A percentile compares a stretch with the other conserved stretches of the same genome.
Evolutionary conservation across 2,329 filamentous ascomycete species (phyloP).

Genomic region (Gnomoniopsis sp.): DNA sequence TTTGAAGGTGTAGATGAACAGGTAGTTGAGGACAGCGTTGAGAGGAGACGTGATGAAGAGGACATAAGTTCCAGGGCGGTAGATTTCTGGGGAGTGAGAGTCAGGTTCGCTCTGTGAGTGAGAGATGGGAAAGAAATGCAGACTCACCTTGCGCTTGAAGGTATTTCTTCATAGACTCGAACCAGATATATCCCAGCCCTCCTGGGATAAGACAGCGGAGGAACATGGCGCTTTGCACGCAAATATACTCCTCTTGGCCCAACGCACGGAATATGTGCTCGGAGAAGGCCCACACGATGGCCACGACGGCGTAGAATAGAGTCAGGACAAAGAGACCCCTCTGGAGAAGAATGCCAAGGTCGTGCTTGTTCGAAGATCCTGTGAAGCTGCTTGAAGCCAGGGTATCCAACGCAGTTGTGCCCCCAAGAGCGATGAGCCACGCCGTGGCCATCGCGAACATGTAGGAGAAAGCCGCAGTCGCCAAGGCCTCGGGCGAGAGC

Average conservation of each 20-base stretch:
- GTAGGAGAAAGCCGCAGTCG: constrained; percentile 81
- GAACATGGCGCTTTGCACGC: constrained; percentile 69
- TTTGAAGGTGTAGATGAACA: constrained; percentile 70
- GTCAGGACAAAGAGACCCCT: constrained; percentile 70
- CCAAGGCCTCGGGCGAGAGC: constrained; percentile 73
- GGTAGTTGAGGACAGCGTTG: constrained; percentile 75
- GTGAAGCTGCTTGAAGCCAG: constrained; percentile 81
- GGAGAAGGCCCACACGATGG: constrained; percentile 70
- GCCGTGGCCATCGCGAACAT: constrained; percentile 92
- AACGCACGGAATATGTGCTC: constrained; percentile 70
- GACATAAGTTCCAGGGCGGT: constrained; percentile 78
- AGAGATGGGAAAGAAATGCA: constrained; percentile 40
- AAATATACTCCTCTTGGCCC: constrained; percentile 76
- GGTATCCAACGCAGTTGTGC: constrained; percentile 83
- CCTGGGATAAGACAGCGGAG: constrained; percentile 73
- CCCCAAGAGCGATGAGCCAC: constrained; percentile 82
- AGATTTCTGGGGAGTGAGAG: constrained; percentile 48
- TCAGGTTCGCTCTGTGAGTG: not conserved
- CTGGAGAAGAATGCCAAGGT: constrained; percentile 76
- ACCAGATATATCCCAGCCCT: constrained; percentile 82
- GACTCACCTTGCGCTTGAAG: constrained; percentile 81
- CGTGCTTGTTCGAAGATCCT: constrained; percentile 72
- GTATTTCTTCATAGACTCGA: constrained; percentile 82
- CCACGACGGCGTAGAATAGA: constrained; percentile 69
- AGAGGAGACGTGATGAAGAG: constrained; percentile 78